Base-by-base conservation (phyloP, 768 basidiomycete species). In the Pleurotus ostreatus region DNA sequence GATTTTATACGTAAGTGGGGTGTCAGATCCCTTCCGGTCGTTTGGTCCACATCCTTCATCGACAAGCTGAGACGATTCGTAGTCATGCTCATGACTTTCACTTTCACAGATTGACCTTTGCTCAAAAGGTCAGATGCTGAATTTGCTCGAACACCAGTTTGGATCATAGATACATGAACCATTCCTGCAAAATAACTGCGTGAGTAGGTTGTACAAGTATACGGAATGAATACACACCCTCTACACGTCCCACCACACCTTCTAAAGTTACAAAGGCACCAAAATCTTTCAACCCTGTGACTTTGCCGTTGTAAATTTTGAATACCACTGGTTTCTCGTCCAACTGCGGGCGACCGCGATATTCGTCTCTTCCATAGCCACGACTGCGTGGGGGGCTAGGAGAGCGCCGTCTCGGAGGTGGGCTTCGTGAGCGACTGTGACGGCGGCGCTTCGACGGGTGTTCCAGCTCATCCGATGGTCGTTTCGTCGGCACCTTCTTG, bases 21-120 rank as follows among this genome's bases (percentile, higher is more conserved):
- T 0, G 94, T 92, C 56, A 98, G 81, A 67, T 99, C 97, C 20
- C 84, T 85, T 5, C 96, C 97, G 0, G 87, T 86, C 13, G 68
- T 71, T 68, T 99, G 97, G 68, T 99, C 97, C 30, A 94, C 97
- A 67, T 99, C 97, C 66, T 96, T 96, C 90, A 99, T 98, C 20
- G 96, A 98, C 20, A 99, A 79, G 6, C 91, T 83, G 53, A 94
- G 70, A 54, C 92, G 84, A 59, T 55, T 83, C 4, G 91, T 92
- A 1, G 94, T 91, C 18, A 93, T 80, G 58, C 92, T 94, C 87
- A 97, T 91, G 59, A 98, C 94, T 70, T 99, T 98, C 66, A 98
- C 92, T 68, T 96, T 98, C 59, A 97, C 92, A 12, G 75, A 65
- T 65, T 98, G 92, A 18, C 88, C 87, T 57, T 94, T 81, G 59